These are phyloP conservation scores for Hevea brasiliensis DNA, from an alignment of 345 rosid species.

Conservation along the genomic window DNA sequence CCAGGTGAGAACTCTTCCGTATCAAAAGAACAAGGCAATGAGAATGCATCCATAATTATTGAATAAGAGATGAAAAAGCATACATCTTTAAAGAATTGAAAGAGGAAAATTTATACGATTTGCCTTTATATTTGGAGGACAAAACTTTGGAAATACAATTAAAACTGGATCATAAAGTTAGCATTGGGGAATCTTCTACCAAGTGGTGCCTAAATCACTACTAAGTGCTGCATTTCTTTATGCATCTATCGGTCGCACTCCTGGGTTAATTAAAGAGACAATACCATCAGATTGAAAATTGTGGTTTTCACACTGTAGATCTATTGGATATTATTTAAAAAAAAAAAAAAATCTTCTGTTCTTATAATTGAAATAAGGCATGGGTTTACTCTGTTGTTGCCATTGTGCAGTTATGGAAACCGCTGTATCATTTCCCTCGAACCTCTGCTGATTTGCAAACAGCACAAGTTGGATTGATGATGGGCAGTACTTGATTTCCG, in stretches of 20 bases:
- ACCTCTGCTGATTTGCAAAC: slow-evolving; percentile 90
- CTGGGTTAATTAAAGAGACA: slow-evolving; percentile 73
- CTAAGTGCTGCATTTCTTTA: slow-evolving; percentile 45
- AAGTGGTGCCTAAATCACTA: slow-evolving; percentile 19
- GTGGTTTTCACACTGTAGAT: slow-evolving; percentile 84
- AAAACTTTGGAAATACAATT: slow-evolving; percentile 36
- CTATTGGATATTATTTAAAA: slow-evolving; percentile 17
- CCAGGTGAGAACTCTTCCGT: slow-evolving; percentile 38
- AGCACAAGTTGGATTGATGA: slow-evolving; percentile 70
- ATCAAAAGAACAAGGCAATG: background rate
- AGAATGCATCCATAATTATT: background rate
- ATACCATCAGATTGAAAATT: slow-evolving; percentile 53
- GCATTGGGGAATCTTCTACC: slow-evolving; percentile 22
- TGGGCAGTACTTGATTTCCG: slow-evolving; percentile 86
- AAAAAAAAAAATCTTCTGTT: background rate
- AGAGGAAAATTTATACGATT: slow-evolving; percentile 34
- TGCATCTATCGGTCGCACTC: slow-evolving; percentile 48
- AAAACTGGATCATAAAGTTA: slow-evolving; percentile 26
- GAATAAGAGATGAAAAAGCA: slow-evolving; percentile 4
- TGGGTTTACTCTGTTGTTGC: slow-evolving; percentile 23
- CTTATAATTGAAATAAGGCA: slow-evolving; percentile 16
- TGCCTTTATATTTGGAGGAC: slow-evolving; percentile 28
- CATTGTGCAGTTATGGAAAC: slow-evolving; percentile 68
- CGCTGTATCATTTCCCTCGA: slow-evolving; percentile 89
- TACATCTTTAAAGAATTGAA: slow-evolving; percentile 3